Base-by-base conservation (phyloP, 345 rosid genomes). In the Turnera subulata region DNA sequence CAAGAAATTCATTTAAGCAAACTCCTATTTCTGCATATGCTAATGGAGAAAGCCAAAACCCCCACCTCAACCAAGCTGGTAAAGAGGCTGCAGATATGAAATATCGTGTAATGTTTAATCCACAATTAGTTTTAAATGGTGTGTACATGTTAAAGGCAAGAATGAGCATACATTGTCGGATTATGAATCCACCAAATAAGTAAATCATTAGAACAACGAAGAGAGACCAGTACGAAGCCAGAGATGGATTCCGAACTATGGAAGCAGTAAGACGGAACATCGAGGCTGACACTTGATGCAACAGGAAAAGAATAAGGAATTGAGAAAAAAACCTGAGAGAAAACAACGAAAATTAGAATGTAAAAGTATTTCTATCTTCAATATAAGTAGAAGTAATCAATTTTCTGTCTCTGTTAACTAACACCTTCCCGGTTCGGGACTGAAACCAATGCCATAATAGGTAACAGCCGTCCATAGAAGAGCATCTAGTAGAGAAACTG, bases 11-110 rank as follows among this genome's bases (percentile, higher is more conserved):
- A 39, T 82, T 79, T 16, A 79, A n/a, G 0, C 77, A 56, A 2
- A 68, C 22, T 9, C 62, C 82, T 25, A 79, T 77, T 66, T 77
- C 84, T 2, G 72, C 75, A 58, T 79, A 82, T 15, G 80, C 51
- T 0, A 79, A n/a, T 24, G 83, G 80, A 16, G 82, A 79, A 44
- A 77, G 12, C 88, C 84, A 77, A 62, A 79, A 82, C 6, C 68
- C 82, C 84, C 80, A 82, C 46, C 46, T 17, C 38, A 82, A 19
- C 80, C 84, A 79, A 46, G 50, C 29, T 14, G 84, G 82, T 22
- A 82, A 52, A 47, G 73, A 82, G 22, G 73, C 87, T 82, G 77
- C 65, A 65, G 19, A 37, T 56, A 33, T 16, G 15, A 19, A 23
- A n/a, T n/a, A n/a, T n/a, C n/a, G n/a, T n/a, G n/a, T n/a, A n/a